These are phyloP conservation scores for Talaromyces marneffei DNA, from an alignment of 2,329 filamentous ascomycete species.

Conservation along the genomic window DNA sequence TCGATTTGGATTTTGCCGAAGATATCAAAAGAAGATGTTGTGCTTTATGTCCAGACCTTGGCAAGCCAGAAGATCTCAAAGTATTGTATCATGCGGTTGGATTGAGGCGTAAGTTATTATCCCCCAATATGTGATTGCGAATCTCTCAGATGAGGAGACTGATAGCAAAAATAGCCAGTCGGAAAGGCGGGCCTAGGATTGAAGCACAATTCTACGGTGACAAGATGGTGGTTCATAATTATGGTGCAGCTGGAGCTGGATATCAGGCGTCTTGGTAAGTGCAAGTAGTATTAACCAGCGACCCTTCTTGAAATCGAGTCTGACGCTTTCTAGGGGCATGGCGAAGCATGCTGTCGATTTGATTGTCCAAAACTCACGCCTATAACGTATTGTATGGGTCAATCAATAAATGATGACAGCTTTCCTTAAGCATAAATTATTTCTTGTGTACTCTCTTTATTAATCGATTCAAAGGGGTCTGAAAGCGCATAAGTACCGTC, in stretches of 20 bases:
- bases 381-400: too few species aligned
- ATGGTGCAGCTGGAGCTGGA: slow-evolving; percentile 23
- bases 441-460: too few species aligned
- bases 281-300: neutral
- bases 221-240: slow-evolving; percentile 19
- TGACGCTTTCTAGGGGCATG: slow-evolving; percentile 2
- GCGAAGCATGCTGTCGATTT: slow-evolving; percentile 1
- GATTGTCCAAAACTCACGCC: neutral
- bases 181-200: neutral
- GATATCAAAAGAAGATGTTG: slow-evolving; percentile 33
- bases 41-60: slow-evolving; percentile 30
- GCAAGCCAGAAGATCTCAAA: slow-evolving; percentile 6
- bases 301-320: neutral
- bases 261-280: slow-evolving; percentile 11
- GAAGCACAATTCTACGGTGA: neutral
- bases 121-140: neutral
- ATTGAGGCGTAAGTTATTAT: slow-evolving; percentile 1
- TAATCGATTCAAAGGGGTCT: too few species aligned
- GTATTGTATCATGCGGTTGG: slow-evolving; percentile 3
- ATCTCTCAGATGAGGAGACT: neutral
- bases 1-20: slow-evolving; percentile 23
- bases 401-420: too few species aligned
- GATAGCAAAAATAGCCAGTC: neutral
- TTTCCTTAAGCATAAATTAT: too few species aligned
- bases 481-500: too few species aligned